phyloP scores from a whole-genome alignment of 2,329 filamentous ascomycete genomes.

The Cladophialophora yegresii region DNA sequence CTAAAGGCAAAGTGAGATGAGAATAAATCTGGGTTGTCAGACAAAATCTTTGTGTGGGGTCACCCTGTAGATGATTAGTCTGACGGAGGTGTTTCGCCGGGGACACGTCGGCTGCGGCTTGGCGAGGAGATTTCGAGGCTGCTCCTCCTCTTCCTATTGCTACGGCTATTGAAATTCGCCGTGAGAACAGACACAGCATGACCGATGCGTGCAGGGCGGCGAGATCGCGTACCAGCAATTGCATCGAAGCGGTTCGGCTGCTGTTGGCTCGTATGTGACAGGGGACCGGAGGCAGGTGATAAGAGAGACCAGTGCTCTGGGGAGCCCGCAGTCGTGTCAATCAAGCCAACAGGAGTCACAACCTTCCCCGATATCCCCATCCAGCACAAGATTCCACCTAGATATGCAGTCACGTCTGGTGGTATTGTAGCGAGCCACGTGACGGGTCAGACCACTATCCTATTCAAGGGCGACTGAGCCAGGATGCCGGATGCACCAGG shows the following conservation, averaged over 20 bases:
- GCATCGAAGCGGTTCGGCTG: neutral
- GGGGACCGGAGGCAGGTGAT: neutral
- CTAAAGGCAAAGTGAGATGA: neutral
- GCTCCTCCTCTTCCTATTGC: neutral
- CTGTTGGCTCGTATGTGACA: neutral
- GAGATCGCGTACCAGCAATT: neutral
- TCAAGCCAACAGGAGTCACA: conserved; percentile 1
- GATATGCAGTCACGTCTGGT: conserved; percentile 9
- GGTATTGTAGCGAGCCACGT: conserved; percentile 12
- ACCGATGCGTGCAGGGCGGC: neutral
- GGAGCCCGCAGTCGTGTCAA: neutral
- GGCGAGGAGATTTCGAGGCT: conserved; percentile 5
- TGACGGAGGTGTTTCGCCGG: neutral
- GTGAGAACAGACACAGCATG: neutral
- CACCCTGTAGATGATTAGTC: neutral
- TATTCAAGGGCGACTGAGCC: neutral
- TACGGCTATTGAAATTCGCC: neutral
- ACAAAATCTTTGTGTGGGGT: neutral
- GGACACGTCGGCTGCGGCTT: conserved; percentile 4
- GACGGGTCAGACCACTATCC: conserved; percentile 17
- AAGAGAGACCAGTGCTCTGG: neutral
- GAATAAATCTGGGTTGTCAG: neutral
- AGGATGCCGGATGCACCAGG: conserved; percentile 17
- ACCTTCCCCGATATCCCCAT: conserved; percentile 25
- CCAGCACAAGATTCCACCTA: neutral